Percentiles rank a stretch among this genome's conserved stretches.
Conservation (phyloP, 345 rosid species). For the Reutealis trisperma region DNA sequence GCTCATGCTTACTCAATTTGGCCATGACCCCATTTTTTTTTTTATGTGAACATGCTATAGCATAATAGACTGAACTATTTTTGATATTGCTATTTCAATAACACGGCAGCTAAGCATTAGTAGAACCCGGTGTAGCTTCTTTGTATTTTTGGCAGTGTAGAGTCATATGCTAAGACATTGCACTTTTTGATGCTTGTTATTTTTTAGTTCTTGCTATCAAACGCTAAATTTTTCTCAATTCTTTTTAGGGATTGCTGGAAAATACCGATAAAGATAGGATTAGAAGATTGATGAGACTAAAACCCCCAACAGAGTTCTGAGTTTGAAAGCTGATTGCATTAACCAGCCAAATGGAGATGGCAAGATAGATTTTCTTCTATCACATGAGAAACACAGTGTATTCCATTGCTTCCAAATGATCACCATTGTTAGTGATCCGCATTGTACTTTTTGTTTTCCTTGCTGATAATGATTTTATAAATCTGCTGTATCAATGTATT, state of each 20-base stretch:
- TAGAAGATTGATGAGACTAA: conserved; percentile 72
- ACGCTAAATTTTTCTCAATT: neutral
- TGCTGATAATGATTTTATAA: neutral
- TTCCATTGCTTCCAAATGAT: neutral
- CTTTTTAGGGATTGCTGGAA: conserved; percentile 71
- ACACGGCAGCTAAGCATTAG: neutral
- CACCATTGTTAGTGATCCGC: too few species aligned
- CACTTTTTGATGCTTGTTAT: neutral
- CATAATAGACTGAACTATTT: neutral
- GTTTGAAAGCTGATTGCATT: neutral
- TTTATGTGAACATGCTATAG: neutral
- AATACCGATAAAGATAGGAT: conserved; percentile 85
- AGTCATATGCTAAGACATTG: too few species aligned
- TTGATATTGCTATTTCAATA: neutral
- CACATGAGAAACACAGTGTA: neutral
- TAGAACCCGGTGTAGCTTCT: neutral
- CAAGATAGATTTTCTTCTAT: neutral
- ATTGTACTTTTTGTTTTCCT: neutral
- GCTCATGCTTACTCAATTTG: neutral
- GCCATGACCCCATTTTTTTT: neutral
- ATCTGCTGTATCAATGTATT: neutral
- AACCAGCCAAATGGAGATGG: conserved; percentile 8
- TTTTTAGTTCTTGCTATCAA: neutral
- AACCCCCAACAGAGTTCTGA: conserved; percentile 87
- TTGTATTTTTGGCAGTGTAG: too few species aligned